Conservation (phyloP, 352 stramenopile species). For the Phytophthora foliorum region DNA sequence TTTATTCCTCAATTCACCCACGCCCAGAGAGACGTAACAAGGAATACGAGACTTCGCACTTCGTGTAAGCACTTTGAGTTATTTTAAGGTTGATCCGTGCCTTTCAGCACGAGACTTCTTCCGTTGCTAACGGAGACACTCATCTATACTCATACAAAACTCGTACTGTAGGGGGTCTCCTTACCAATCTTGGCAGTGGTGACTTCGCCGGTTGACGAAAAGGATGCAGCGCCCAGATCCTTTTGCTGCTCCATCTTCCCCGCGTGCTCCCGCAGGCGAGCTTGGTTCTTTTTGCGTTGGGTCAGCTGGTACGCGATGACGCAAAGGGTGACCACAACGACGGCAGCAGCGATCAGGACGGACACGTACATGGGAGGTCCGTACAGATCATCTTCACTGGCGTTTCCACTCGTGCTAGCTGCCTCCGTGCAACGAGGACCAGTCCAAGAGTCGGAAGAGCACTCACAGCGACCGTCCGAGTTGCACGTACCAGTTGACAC, state of each 20-base stretch:
- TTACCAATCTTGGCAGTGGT: conserved; percentile 41
- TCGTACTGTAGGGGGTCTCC: conserved; percentile 38
- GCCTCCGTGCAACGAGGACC: conserved; percentile 49
- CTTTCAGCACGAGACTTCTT: not conserved
- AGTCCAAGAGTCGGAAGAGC: conserved; percentile 31
- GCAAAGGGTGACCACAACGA: conserved; percentile 1
- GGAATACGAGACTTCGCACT: not conserved
- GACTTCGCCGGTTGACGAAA: conserved; percentile 26
- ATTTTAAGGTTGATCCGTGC: too few relatives aligned
- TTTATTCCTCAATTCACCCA: not conserved
- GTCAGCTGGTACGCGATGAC: conserved; percentile 18
- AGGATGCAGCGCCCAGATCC: conserved; percentile 17
- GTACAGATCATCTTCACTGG: conserved; percentile 20
- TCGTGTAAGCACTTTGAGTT: not conserved
- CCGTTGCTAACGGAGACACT: not conserved
- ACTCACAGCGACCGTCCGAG: conserved; percentile 33
- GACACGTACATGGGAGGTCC: conserved; percentile 21
- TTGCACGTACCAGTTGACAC: conserved; percentile 34
- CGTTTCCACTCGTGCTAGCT: conserved; percentile 7
- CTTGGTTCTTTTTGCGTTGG: conserved; percentile 21
- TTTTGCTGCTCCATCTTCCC: conserved; percentile 18
- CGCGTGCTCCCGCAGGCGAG: conserved; percentile 2
- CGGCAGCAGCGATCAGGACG: conserved; percentile 16
- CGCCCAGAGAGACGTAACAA: not conserved
- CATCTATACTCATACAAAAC: conserved; percentile 40